Evolutionary conservation across 441 rosid species (phyloP), one percentile per base, ranked within the genome.

Genomic region (Gossypium lobatum): DNA sequence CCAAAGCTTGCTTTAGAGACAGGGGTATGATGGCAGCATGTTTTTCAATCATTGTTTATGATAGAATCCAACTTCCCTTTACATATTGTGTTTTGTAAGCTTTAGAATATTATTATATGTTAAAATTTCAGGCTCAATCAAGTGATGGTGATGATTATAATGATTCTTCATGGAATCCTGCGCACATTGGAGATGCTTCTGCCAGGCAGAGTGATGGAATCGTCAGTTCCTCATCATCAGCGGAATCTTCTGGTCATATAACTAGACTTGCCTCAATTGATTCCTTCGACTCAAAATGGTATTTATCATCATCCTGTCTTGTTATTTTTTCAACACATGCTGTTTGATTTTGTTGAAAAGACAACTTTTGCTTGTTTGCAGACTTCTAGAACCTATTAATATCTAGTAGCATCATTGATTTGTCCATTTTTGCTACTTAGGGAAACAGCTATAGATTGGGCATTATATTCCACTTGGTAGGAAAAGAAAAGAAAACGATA

Each of bases 211-310:
- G 70, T 53, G 93, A 91, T 58, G 95, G 91, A 21, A 82, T 74
- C 68, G 76, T 70, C 61, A 85, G 83, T 54, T 75, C 83, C 58
- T 78, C 85, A 63, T 79, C 88, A 46, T 73, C 88, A 2, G 58
- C 25, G 55, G 97, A 91, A 77, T 80, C 85, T 48, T 82, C 95
- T 50, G 85, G 87, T 61, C 84, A 87, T 79, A 81, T 91, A 73
- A 93, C 97, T 21, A 85, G 98, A 84, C 95, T 95, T 17, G 98
- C 98, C 59, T 93, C 98, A 62, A 95, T 95, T 55, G 98, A 95
- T 81, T 93, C 98, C 74, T 93, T 93, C 60, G 99, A 95, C 84
- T 95, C 98, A 8, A 95, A 92, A 86, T 93, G 99, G 99, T 96
- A 87, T 75, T n/a, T 45, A 21, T 78, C 37, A 52, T 64, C n/a